Base-by-base conservation (phyloP, 208 protist genomes). In the Leishmania martiniquensis region DNA sequence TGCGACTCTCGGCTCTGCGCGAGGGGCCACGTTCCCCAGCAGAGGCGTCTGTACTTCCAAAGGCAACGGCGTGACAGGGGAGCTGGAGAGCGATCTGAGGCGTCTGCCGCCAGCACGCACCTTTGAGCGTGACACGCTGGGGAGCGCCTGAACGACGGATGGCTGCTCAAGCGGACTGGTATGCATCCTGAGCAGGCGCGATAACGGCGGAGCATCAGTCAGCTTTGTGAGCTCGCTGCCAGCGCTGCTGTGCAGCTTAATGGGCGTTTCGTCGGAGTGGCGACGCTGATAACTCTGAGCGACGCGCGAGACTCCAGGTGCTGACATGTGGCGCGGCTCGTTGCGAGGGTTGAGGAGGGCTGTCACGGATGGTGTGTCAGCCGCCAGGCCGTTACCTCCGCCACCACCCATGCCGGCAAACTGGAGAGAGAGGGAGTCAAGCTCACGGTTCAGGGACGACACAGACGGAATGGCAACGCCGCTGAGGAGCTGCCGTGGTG, bases 361-460 rank as follows among this genome's bases (percentile, higher is more conserved):
- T 9, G 66, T 32, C 1, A n/a, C 15, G 25, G 29, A 25, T 2
- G 65, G 72, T 57, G 32, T 37, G 7, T 49, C 44, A 1, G 29
- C n/a, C 20, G 59, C 37, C 66, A 69, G 42, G 34, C 12, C 63
- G 9, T 17, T 44, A 37, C 7, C 32, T 2, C 25, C 34, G 9
- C 34, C 72, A 37, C 29, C 52, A 1, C 68, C 59, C 67, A 80
- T 72, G 17, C 65, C 81, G 20, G 76, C 76, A 45, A 80, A 68
- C 62, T 74, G 68, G 12, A 69, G 70, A 34, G 71, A 77, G 54
- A 85, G 81, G 29, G 65, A 73, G 39, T 76, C 52, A 29, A 85
- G 71, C 6, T 81, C 81, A 34, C 75, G 66, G 47, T 85, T 78
- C 4, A 85, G 72, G 0, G 75, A 75, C 29, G 76, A 54, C 25